Conservation (phyloP, 441 rosid genomes). For the Erysimum cheiri region DNA sequence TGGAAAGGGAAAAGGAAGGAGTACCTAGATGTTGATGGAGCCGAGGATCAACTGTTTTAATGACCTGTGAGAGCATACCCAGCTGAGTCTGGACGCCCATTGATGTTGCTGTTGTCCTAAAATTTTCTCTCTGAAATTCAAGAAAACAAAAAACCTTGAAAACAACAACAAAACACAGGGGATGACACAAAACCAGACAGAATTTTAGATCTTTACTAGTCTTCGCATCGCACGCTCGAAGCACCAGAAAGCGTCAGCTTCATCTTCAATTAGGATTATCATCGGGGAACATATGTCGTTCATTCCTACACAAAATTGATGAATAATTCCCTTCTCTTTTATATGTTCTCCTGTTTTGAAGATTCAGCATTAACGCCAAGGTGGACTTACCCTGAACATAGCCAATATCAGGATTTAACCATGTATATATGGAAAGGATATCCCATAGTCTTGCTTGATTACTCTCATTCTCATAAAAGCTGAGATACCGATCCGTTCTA, state of each 20-base stretch:
- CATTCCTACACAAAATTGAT: constrained; percentile 67
- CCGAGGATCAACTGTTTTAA: constrained; percentile 84
- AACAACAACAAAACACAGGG: background rate
- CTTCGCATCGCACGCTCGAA: constrained; percentile 93
- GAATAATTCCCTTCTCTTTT: background rate
- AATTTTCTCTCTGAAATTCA: constrained; percentile 81
- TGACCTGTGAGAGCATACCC: constrained; percentile 75
- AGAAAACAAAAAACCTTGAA: constrained; percentile 33
- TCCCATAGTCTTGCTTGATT: constrained; percentile 92
- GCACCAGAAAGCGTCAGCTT: constrained; percentile 98
- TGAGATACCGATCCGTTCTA: constrained; percentile 85
- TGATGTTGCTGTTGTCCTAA: constrained; percentile 69
- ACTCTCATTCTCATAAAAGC: constrained; percentile 68
- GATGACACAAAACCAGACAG: constrained; percentile 21
- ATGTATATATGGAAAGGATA: constrained; percentile 78
- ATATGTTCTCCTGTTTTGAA: background rate
- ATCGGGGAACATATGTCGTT: constrained; percentile 95
- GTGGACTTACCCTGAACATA: constrained; percentile 76
- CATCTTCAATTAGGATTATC: constrained; percentile 82
- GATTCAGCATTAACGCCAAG: constrained; percentile 7
- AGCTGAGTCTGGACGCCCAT: constrained; percentile 95
- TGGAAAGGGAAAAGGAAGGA: constrained; percentile 12
- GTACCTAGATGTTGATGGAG: constrained; percentile 97
- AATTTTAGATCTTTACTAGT: constrained; percentile 56
- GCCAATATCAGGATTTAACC: constrained; percentile 89